phyloP scores from a whole-genome alignment of 2,329 filamentous ascomycete genomes.

The Pyricularia sp. region DNA sequence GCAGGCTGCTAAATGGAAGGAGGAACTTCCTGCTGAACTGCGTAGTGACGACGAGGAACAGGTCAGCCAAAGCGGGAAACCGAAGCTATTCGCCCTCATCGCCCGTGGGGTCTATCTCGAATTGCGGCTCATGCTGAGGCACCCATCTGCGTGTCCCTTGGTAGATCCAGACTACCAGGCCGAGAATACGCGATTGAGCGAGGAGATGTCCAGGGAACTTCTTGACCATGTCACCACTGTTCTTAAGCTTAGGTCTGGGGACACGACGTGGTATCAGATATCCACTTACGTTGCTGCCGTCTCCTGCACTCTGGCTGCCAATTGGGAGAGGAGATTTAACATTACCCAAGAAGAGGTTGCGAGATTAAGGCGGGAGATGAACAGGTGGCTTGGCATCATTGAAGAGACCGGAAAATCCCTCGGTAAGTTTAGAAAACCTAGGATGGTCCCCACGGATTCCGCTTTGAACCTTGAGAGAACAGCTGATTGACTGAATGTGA shows the following conservation, averaged over 20 bases:
- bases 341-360: slow-evolving; percentile 49
- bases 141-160: slow-evolving; percentile 50
- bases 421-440: slow-evolving; percentile 36
- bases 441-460: not conserved
- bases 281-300: slow-evolving; percentile 65
- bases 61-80: slow-evolving; percentile 11
- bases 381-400: slow-evolving; percentile 58
- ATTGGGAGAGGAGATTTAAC: slow-evolving; percentile 56
- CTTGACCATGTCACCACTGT: slow-evolving; percentile 50
- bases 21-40: slow-evolving; percentile 53
- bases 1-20: slow-evolving; percentile 53
- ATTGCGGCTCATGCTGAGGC: slow-evolving; percentile 49
- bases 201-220: slow-evolving; percentile 56
- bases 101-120: slow-evolving; percentile 45
- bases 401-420: slow-evolving; percentile 56
- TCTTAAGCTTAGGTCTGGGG: slow-evolving; percentile 55
- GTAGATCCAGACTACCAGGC: slow-evolving; percentile 45
- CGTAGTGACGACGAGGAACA: slow-evolving; percentile 24
- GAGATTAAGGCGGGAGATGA: slow-evolving; percentile 57
- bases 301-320: slow-evolving; percentile 61
- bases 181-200: slow-evolving; percentile 56
- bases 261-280: slow-evolving; percentile 70
- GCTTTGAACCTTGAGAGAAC: not conserved
- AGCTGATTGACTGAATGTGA: not conserved
- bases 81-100: slow-evolving; percentile 42